phyloP scores from a whole-genome alignment of 2,329 filamentous ascomycete genomes.

The Pleomassaria siparia region DNA sequence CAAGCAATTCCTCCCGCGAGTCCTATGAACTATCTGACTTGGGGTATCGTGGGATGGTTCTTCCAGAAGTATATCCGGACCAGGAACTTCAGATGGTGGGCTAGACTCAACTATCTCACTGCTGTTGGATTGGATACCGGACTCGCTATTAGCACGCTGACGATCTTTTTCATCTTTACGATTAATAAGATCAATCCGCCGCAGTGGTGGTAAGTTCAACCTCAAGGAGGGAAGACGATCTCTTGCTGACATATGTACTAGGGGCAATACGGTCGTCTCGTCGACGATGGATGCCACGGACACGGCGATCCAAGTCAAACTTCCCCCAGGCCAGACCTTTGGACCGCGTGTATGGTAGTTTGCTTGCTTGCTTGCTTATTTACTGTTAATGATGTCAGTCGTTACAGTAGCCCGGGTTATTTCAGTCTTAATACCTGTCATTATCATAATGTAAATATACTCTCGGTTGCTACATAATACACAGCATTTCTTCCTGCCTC shows the following conservation, averaged over 20 bases:
- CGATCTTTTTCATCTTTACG: constrained; percentile 29
- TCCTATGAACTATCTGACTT: constrained; percentile 27
- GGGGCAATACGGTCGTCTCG: constrained; percentile 19
- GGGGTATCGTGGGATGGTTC: constrained; percentile 25
- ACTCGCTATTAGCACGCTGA: constrained; percentile 24
- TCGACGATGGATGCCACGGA: constrained; percentile 19
- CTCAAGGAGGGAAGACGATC: not conserved
- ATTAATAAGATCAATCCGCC: constrained; percentile 23
- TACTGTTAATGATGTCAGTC: not conserved
- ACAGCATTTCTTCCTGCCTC: not conserved
- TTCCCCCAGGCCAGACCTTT: constrained; percentile 19
- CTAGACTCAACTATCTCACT: constrained; percentile 24
- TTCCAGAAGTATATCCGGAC: constrained; percentile 26
- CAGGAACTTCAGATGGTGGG: constrained; percentile 28
- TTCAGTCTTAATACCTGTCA: not conserved
- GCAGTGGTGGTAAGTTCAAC: constrained; percentile 23
- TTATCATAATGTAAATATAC: not conserved
- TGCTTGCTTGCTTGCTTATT: not conserved
- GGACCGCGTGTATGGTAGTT: constrained; percentile 18
- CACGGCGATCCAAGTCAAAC: constrained; percentile 16
- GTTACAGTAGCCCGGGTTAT: not conserved
- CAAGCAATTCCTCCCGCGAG: constrained; percentile 57
- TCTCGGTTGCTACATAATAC: not conserved
- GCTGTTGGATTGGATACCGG: constrained; percentile 29
- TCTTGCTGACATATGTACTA: constrained; percentile 4